A percentile compares a stretch with the other conserved stretches of the same genome.
These are phyloP conservation scores for Fraxinus cuspidata DNA, from an alignment of 257 asterid species.

Conservation along the genomic window DNA sequence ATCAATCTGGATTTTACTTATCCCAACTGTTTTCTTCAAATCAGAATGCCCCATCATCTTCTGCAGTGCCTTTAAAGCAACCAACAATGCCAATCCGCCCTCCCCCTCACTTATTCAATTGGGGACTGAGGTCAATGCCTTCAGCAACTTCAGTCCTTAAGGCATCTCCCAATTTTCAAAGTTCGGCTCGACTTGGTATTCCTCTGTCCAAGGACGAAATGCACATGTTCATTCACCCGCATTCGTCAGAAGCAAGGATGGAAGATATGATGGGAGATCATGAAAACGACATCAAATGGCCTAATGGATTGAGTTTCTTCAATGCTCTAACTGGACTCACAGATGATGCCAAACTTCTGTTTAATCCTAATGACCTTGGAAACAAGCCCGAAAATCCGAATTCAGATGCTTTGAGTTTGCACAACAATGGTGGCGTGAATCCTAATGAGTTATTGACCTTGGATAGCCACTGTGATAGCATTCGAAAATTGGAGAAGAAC, in stretches of 20 bases:
- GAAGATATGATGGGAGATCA: slow-evolving; percentile 60
- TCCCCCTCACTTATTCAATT: slow-evolving; percentile 73
- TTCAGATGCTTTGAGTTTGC: slow-evolving; percentile 44
- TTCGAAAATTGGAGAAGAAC: slow-evolving; percentile 63
- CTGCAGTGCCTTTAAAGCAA: slow-evolving; percentile 63
- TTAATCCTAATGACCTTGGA: slow-evolving; percentile 57
- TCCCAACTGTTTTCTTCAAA: slow-evolving; percentile 92
- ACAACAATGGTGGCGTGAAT: slow-evolving; percentile 33
- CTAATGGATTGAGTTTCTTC: slow-evolving; percentile 81
- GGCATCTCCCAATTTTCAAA: slow-evolving; percentile 57
- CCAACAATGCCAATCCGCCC: slow-evolving; percentile 56
- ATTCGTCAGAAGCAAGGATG: slow-evolving; percentile 47
- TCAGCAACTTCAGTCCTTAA: slow-evolving; percentile 42
- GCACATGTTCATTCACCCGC: slow-evolving; percentile 82
- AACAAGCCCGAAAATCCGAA: slow-evolving; percentile 42
- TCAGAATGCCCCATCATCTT: slow-evolving; percentile 55
- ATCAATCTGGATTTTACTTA: slow-evolving; percentile 88
- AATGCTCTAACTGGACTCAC: slow-evolving; percentile 72
- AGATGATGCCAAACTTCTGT: slow-evolving; percentile 77
- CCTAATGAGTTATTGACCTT: slow-evolving; percentile 76
- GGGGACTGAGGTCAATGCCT: slow-evolving; percentile 72
- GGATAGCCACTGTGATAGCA: slow-evolving; percentile 45
- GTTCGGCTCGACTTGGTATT: slow-evolving; percentile 52
- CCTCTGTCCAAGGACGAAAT: slow-evolving; percentile 66
- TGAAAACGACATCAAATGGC: slow-evolving; percentile 92